A percentile compares a stretch with the other conserved stretches of the same genome.
Evolutionary conservation across 169 alveolate genomes (phyloP).

Genomic region (Perkinsus marinus): DNA sequence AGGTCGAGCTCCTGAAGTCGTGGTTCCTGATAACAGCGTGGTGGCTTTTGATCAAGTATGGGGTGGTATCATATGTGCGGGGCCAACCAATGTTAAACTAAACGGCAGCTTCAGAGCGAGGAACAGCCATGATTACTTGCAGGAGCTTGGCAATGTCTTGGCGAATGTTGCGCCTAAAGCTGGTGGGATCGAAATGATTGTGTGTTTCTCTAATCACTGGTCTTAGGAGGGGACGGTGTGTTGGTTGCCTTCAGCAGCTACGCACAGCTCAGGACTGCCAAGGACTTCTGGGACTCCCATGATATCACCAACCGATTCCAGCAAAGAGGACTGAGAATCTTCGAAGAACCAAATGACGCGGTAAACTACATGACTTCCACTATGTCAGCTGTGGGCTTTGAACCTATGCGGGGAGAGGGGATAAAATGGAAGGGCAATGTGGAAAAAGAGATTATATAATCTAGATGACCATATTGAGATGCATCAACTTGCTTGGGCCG

Average conservation of each 20-base stretch:
- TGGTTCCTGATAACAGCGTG: neutral
- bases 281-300: neutral
- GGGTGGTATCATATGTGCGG: neutral
- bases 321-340: neutral
- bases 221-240: neutral
- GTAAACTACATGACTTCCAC: neutral
- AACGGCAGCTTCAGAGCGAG: neutral
- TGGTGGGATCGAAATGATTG: neutral
- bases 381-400: neutral
- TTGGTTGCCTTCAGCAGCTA: neutral
- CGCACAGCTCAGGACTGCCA: neutral
- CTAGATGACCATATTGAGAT: too few relatives aligned
- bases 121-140: neutral
- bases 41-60: neutral
- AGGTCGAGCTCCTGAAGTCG: neutral
- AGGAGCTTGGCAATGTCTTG: neutral
- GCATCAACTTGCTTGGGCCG: neutral
- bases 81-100: neutral
- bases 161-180: conserved; percentile 1
- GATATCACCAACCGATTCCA: neutral
- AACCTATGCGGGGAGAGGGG: neutral
- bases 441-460: too few relatives aligned
- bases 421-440: too few relatives aligned
- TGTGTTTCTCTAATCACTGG: neutral
- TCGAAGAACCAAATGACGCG: neutral